These are phyloP conservation scores for Mayamaea pseudoterrestris DNA, from an alignment of 108 stramenopile genomes.

Conservation along the genomic window DNA sequence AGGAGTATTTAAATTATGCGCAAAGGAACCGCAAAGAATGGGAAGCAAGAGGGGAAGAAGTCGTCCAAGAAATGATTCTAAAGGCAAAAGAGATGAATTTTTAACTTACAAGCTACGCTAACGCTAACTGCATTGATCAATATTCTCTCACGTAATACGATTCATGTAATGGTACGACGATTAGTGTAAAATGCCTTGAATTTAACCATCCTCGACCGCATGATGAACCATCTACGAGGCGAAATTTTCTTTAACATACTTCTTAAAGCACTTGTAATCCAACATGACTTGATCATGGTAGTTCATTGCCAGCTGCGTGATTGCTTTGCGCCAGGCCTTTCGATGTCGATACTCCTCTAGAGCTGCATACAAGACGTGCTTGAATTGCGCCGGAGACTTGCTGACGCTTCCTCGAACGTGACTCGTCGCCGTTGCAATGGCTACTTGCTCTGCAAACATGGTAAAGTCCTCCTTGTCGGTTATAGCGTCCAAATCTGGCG, in stretches of 20 bases:
- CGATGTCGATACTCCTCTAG: constrained; percentile 22
- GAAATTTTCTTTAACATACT: too few species aligned
- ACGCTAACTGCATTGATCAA: too few species aligned
- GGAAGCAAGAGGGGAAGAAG: neutral
- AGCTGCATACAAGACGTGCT: constrained; percentile 38
- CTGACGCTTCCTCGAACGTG: constrained; percentile 46
- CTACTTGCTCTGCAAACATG: constrained; percentile 43
- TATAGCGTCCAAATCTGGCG: constrained; percentile 20
- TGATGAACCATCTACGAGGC: too few species aligned
- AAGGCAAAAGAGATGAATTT: too few species aligned
- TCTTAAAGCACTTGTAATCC: constrained; percentile 45
- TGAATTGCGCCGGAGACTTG: constrained; percentile 50
- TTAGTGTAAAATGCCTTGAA: too few species aligned
- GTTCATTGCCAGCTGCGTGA: constrained; percentile 25
- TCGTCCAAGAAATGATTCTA: neutral
- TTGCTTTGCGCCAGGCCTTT: constrained; percentile 27
- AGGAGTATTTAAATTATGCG: constrained; percentile 13
- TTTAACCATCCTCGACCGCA: too few species aligned
- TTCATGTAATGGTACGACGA: too few species aligned
- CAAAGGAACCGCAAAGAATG: constrained; percentile 1
- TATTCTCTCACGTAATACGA: too few species aligned
- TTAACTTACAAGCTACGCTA: too few species aligned
- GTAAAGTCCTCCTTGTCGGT: constrained; percentile 15
- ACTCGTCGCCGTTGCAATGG: constrained; percentile 37
- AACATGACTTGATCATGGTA: constrained; percentile 43